These are phyloP conservation scores for Castanea crenata DNA, from an alignment of 306 rosid genomes.

Conservation along the genomic window DNA sequence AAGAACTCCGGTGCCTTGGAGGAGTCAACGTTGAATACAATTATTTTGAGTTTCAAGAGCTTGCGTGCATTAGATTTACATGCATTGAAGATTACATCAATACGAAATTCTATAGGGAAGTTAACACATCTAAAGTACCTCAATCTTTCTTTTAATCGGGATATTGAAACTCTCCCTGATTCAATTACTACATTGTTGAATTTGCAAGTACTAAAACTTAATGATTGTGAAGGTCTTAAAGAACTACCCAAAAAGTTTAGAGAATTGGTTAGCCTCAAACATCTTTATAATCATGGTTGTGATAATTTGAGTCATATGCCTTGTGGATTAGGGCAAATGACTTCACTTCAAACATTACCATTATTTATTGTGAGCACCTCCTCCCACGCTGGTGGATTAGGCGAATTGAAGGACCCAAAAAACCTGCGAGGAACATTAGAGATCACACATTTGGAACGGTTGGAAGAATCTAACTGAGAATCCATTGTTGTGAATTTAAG, in stretches of 20 bases:
- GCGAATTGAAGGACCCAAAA: not conserved
- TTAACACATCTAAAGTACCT: conserved; percentile 18
- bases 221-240: not conserved
- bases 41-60: not conserved
- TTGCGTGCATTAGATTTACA: conserved; percentile 13
- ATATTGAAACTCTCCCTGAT: not conserved
- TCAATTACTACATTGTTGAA: not conserved
- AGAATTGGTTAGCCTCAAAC: not conserved
- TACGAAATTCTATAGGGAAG: not conserved
- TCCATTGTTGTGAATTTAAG: not conserved
- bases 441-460: not conserved
- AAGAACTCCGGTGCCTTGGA: accelerated
- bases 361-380: not conserved
- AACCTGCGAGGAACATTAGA: not conserved
- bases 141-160: not conserved
- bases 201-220: conserved; percentile 15
- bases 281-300: not conserved
- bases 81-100: not conserved
- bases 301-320: not conserved
- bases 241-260: not conserved
- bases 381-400: not conserved
- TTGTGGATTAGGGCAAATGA: not conserved
- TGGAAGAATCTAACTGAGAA: not conserved
- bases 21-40: not conserved
- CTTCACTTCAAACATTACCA: conserved; percentile 2